Evolutionary conservation across 345 rosid genomes (phyloP).

Genomic region (Bruguiera sexangula): DNA sequence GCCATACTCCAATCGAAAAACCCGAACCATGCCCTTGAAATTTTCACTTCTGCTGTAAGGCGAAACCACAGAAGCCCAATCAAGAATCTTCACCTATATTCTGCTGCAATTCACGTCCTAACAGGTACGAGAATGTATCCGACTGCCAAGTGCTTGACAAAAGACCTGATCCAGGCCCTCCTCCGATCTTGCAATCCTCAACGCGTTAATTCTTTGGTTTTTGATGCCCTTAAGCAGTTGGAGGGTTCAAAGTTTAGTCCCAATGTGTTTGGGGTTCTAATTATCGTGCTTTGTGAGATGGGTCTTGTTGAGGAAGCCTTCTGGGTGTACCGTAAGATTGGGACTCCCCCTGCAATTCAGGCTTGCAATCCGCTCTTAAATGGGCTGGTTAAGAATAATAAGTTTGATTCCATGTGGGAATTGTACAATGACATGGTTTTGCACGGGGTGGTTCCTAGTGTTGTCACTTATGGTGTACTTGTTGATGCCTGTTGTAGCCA

Average conservation of each 20-base stretch:
- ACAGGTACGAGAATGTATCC: slow-evolving; percentile 32
- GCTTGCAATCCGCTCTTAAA: slow-evolving; percentile 53
- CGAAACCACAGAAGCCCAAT: slow-evolving; percentile 19
- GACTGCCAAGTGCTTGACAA: slow-evolving; percentile 64
- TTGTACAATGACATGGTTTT: slow-evolving; percentile 39
- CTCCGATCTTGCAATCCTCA: slow-evolving; percentile 28
- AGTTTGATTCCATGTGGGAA: slow-evolving; percentile 48
- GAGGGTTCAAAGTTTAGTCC: slow-evolving; percentile 28
- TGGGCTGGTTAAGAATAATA: slow-evolving; percentile 42
- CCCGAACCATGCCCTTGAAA: slow-evolving; percentile 38
- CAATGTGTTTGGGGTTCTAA: slow-evolving; percentile 48
- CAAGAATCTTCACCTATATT: slow-evolving; percentile 32
- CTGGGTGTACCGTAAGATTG: slow-evolving; percentile 46
- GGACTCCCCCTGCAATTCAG: slow-evolving; percentile 37
- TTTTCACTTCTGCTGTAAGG: slow-evolving; percentile 32
- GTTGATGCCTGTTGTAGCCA: slow-evolving; percentile 51
- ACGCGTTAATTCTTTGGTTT: slow-evolving; percentile 28
- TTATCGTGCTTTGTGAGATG: slow-evolving; percentile 52
- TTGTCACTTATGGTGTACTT: slow-evolving; percentile 54
- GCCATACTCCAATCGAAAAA: slow-evolving; percentile 41
- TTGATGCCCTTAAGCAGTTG: slow-evolving; percentile 38
- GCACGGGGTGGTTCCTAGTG: slow-evolving; percentile 52
- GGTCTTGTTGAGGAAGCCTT: slow-evolving; percentile 57
- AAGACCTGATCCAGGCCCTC: slow-evolving; percentile 45
- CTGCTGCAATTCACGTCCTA: slow-evolving; percentile 34